Evolutionary conservation across 2,329 filamentous ascomycete species (phyloP), one percentile per base, ranked within the genome.

Genomic region (Aspergillus hiratsukae): DNA sequence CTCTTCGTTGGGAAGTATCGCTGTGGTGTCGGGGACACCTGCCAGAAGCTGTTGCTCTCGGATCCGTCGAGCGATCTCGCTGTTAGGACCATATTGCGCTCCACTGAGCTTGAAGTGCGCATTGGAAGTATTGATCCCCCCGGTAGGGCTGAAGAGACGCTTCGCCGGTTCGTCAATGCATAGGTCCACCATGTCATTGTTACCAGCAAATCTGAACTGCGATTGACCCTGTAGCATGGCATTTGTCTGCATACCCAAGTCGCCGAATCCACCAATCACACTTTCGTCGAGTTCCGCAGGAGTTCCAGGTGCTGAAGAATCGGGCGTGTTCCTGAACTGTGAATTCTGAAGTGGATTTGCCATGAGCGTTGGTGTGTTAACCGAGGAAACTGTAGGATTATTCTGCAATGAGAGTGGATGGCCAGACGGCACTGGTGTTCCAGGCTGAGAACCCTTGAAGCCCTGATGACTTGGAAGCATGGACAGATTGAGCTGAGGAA

Each of bases 361-460:
- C 58, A 88, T 89, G 56, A 97, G 81, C 0, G 92, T 96, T 0
- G 93, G 93, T 0, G 93, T 97, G 73, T 97, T 97, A 54, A 97
- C 93, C 3, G 92, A 97, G 3, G 94, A 99, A 19, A 97, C 93
- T 1, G 92, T 97, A 17, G 93, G 93, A 72, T 97, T 97, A 72
- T 96, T 91, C 71, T 91, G 88, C 63, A 96, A 86, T 51, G 87
- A 87, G 67, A 93, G 91, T 9, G 75, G 71, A 43, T 81, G 80
- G 65, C 82, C 86, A 49, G 87, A 84, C 27, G 90, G 82, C 31
- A 88, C 87, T 2, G 93, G 93, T 0, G 93, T 97, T 3, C 89
- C 86, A 1, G 92, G 93, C 61, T 91, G 90, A 4, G 92, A 95
- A 9, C 87, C 90, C 56, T 90, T 87, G 58, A 97, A 83, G 14